Conservation (phyloP, 2,329 filamentous ascomycete genomes). For the Hortaea sp. region DNA sequence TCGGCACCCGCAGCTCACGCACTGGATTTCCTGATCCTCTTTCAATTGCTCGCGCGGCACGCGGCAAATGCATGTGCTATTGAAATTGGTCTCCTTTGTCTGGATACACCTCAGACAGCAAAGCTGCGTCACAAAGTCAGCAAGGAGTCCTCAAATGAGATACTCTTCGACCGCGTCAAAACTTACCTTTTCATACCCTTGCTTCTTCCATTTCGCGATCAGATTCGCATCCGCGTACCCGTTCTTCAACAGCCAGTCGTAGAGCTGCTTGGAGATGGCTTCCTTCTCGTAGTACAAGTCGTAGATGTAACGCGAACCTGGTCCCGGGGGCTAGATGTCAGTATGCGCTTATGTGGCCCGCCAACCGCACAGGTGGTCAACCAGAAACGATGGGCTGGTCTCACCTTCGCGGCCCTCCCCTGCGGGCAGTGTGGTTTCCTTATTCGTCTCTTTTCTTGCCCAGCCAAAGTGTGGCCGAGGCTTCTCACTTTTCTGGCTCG, state of each 20-base stretch:
- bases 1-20: slow-evolving; percentile 87
- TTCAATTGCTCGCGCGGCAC: slow-evolving; percentile 85
- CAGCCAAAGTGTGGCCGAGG: too few relatives aligned
- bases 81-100: slow-evolving; percentile 99
- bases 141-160: background rate
- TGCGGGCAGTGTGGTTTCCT: slow-evolving; percentile 4
- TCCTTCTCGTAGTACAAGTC: slow-evolving; percentile 97
- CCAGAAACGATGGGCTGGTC: slow-evolving; percentile 14
- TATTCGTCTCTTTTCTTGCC: background rate
- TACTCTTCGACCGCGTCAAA: too few relatives aligned
- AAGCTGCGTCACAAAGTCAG: slow-evolving; percentile 43
- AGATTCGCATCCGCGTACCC: slow-evolving; percentile 88
- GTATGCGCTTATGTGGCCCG: slow-evolving; percentile 5
- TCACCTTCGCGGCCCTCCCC: slow-evolving; percentile 22
- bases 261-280: slow-evolving; percentile 82
- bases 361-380: slow-evolving; percentile 13
- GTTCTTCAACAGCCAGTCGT: slow-evolving; percentile 96
- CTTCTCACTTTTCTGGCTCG: background rate
- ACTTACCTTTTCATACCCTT: slow-evolving; percentile 89
- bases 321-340: slow-evolving; percentile 7
- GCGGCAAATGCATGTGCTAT: slow-evolving; percentile 91
- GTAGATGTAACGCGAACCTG: slow-evolving; percentile 77
- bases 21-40: slow-evolving; percentile 82
- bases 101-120: slow-evolving; percentile 95
- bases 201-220: slow-evolving; percentile 99